Evolutionary conservation across 805 yeast species (phyloP).

Genomic region (Kuraishia hungarica): DNA sequence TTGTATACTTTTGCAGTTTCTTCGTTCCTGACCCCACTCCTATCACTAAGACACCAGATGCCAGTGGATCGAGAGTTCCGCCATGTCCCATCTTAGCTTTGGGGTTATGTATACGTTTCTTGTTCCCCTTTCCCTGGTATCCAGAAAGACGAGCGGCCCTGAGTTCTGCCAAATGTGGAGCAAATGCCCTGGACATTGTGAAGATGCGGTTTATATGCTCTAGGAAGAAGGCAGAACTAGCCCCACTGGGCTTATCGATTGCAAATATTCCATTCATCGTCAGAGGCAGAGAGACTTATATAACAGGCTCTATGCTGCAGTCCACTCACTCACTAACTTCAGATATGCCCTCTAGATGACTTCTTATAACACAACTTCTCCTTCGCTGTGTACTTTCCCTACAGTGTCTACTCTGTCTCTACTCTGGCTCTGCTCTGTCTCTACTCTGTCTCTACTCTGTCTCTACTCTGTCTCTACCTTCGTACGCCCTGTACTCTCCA

Average conservation of each 20-base stretch:
- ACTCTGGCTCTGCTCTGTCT: no score
- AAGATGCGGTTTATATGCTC: conserved; percentile 56
- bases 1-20: conserved; percentile 58
- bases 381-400: no score
- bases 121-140: conserved; percentile 34
- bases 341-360: no score
- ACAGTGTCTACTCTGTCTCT: no score
- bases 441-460: no score
- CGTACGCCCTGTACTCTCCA: no score
- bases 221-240: conserved; percentile 70
- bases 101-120: conserved; percentile 40
- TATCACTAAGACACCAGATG: conserved; percentile 86
- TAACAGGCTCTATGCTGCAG: no score
- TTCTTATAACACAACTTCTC: no score
- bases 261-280: conserved; percentile 93
- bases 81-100: conserved; percentile 95
- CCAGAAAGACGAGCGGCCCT: conserved; percentile 37
- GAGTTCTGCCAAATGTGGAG: conserved; percentile 41
- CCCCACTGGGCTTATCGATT: conserved; percentile 80
- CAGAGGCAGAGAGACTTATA: no score
- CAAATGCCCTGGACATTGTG: conserved; percentile 49
- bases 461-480: no score
- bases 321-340: no score
- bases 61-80: conserved; percentile 93
- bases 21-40: conserved; percentile 95